Percentiles rank a stretch among this genome's conserved stretches.
Evolutionary conservation across 2,329 filamentous ascomycete genomes (phyloP).

Genomic region (Diaporthe longicolla): DNA sequence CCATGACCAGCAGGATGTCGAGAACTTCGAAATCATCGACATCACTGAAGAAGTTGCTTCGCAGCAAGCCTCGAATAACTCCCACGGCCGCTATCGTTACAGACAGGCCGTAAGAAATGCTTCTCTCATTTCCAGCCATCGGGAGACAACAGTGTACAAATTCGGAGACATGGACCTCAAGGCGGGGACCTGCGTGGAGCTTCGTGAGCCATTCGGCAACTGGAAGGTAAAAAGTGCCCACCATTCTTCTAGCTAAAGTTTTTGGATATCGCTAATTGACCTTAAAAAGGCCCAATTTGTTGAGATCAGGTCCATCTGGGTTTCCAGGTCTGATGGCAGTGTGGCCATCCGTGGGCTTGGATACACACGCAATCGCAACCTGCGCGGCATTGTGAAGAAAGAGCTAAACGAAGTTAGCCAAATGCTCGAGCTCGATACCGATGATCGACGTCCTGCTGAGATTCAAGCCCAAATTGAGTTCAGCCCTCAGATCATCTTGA

Average conservation of each 20-base stretch:
- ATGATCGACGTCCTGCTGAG: constrained; percentile 51
- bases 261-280: constrained; percentile 42
- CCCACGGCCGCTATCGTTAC: background rate
- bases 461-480: constrained; percentile 61
- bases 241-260: constrained; percentile 42
- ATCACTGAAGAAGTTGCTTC: background rate
- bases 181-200: constrained; percentile 17
- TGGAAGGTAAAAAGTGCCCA: background rate
- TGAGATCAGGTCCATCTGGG: constrained; percentile 56
- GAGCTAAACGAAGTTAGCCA: constrained; percentile 61
- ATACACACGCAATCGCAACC: constrained; percentile 52
- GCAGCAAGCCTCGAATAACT: background rate
- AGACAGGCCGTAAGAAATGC: background rate
- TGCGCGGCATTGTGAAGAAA: constrained; percentile 54
- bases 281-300: constrained; percentile 53
- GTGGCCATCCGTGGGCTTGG: constrained; percentile 57
- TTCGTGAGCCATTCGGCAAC: background rate
- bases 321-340: constrained; percentile 44
- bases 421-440: constrained; percentile 57
- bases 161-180: background rate
- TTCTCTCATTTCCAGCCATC: background rate
- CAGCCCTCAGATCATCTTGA: constrained; percentile 52
- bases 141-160: background rate
- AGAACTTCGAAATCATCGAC: background rate
- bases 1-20: background rate